Percentiles rank a stretch among this genome's conserved stretches.
phyloP scores from a whole-genome alignment of 495 filamentous ascomycete genomes.

The Diplogelasinospora grovesii region DNA sequence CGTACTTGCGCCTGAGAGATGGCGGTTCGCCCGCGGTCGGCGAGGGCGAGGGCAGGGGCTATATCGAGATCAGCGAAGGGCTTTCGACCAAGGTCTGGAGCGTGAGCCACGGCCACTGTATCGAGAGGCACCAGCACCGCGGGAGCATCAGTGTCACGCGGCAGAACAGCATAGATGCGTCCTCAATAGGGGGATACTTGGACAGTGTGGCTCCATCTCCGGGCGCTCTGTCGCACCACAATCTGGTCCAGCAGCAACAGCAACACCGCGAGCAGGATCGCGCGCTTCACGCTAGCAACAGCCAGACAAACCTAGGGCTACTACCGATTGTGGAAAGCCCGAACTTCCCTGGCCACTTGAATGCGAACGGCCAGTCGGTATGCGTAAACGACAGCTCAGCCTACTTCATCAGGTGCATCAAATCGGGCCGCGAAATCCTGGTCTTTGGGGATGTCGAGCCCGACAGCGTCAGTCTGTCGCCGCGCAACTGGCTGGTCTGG shows the following conservation, averaged over 20 bases:
- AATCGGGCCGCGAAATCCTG: constrained; percentile 66
- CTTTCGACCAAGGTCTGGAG: constrained; percentile 69
- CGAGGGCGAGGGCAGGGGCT: constrained; percentile 67
- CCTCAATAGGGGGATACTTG: constrained; percentile 6
- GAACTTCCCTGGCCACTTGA: constrained; percentile 8
- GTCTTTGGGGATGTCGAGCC: constrained; percentile 96
- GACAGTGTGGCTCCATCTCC: constrained; percentile 9
- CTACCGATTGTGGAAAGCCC: no score
- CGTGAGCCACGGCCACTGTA: constrained; percentile 84
- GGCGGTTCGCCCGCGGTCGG: constrained; percentile 79
- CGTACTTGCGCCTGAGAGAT: constrained; percentile 79
- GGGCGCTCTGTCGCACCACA: constrained; percentile 15
- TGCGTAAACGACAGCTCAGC: constrained; percentile 79
- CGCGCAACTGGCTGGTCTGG: constrained; percentile 79
- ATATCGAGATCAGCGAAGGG: constrained; percentile 78
- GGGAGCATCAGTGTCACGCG: constrained; percentile 41
- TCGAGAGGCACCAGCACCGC: constrained; percentile 59
- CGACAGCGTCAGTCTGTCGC: constrained; percentile 71
- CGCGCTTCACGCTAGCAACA: constrained; percentile 11
- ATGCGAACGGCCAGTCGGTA: constrained; percentile 25
- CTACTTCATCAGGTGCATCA: constrained; percentile 77
- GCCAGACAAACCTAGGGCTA: constrained; percentile 1
- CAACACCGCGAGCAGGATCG: constrained; percentile 11
- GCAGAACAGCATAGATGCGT: constrained; percentile 32
- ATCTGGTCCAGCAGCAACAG: constrained; percentile 18